phyloP scores from a whole-genome alignment of 1,139 yeast species.

The Pichia terricola region DNA sequence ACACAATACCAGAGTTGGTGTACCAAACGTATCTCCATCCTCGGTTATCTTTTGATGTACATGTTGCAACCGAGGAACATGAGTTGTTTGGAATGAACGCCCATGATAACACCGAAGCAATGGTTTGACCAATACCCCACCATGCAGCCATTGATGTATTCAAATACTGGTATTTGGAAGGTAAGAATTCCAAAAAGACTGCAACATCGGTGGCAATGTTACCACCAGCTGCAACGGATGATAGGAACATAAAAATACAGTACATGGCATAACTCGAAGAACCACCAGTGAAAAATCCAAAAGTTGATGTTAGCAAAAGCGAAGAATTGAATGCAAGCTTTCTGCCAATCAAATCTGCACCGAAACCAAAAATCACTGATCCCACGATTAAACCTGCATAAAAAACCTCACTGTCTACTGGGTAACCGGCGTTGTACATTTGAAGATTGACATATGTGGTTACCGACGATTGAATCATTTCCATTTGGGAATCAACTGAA shows the following conservation, averaged over 20 bases:
- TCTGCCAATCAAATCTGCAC: constrained; percentile 53
- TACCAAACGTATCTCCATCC: constrained; percentile 58
- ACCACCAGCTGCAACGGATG: constrained; percentile 47
- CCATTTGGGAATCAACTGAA: constrained; percentile 52
- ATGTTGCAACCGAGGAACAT: constrained; percentile 33
- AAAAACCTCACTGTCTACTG: constrained; percentile 26
- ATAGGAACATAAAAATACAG: constrained; percentile 38
- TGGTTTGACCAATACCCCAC: constrained; percentile 58
- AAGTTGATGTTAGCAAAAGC: constrained; percentile 39
- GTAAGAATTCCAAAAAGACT: constrained; percentile 49
- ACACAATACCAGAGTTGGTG: constrained; percentile 43
- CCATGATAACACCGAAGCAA: constrained; percentile 47
- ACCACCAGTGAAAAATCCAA: constrained; percentile 46
- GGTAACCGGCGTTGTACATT: constrained; percentile 27
- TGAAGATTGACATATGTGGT: constrained; percentile 33
- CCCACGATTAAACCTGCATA: constrained; percentile 46
- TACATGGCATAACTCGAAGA: constrained; percentile 34
- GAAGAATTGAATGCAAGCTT: constrained; percentile 47
- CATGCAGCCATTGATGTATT: constrained; percentile 48
- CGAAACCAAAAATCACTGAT: constrained; percentile 47
- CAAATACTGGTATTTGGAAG: constrained; percentile 43
- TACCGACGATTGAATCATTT: constrained; percentile 37
- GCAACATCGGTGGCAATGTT: constrained; percentile 53
- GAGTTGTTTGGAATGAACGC: constrained; percentile 42
- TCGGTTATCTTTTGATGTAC: constrained; percentile 38